Evolutionary conservation across 495 filamentous ascomycete species (phyloP).

Genomic region (Lepraria neglecta): DNA sequence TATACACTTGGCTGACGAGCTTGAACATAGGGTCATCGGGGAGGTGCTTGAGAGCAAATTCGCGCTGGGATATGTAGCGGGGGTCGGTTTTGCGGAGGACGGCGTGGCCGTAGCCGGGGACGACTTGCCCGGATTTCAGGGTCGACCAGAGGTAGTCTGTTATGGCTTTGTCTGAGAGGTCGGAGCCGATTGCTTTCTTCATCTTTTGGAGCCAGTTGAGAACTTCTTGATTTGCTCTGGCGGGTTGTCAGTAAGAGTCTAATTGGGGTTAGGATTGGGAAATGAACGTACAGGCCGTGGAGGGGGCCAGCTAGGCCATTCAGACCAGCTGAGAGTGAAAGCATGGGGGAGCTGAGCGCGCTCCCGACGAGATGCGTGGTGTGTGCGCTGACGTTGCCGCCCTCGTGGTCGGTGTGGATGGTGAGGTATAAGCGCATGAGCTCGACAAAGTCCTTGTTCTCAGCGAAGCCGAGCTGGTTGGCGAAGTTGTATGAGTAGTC

Average conservation of each 20-base stretch:
- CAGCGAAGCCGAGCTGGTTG: slow-evolving; percentile 94
- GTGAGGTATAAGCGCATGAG: slow-evolving; percentile 96
- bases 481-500: slow-evolving; percentile 98
- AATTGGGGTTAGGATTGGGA: not conserved
- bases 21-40: slow-evolving; percentile 98
- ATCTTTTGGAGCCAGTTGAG: slow-evolving; percentile 98
- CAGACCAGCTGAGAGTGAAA: slow-evolving; percentile 90
- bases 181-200: slow-evolving; percentile 91
- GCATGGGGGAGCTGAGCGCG: slow-evolving; percentile 93
- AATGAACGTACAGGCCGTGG: slow-evolving; percentile 66
- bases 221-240: slow-evolving; percentile 92
- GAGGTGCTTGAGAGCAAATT: slow-evolving; percentile 87
- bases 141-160: slow-evolving; percentile 97
- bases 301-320: slow-evolving; percentile 97
- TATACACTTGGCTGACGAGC: slow-evolving; percentile 98
- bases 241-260: slow-evolving; percentile 3
- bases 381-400: slow-evolving; percentile 96
- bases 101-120: slow-evolving; percentile 96
- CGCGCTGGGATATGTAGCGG: slow-evolving; percentile 94
- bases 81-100: slow-evolving; percentile 99
- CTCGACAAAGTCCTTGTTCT: slow-evolving; percentile 96
- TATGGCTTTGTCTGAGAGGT: slow-evolving; percentile 90
- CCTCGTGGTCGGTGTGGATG: slow-evolving; percentile 99
- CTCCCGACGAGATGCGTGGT: slow-evolving; percentile 96
- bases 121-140: slow-evolving; percentile 88